Percentiles rank a stretch among this genome's conserved stretches.
phyloP scores from a whole-genome alignment of 2,329 filamentous ascomycete genomes.

The Diplodia scrobiculata region DNA sequence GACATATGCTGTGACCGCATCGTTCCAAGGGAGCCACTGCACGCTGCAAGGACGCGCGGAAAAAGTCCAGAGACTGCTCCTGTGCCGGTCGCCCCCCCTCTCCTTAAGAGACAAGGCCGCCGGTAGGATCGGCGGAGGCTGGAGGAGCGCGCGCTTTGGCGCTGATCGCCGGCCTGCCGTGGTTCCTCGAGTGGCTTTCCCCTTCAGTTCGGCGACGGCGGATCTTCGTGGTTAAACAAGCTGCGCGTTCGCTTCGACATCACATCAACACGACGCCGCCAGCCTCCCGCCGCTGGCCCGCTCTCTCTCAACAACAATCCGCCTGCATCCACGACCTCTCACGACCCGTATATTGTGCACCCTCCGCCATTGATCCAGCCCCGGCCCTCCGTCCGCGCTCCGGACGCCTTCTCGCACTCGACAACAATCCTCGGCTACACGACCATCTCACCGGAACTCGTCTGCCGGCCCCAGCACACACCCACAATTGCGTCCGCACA shows the following conservation, averaged over 20 bases:
- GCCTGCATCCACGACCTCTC: background rate
- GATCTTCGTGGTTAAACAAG: slow-evolving; percentile 27
- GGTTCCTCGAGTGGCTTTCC: slow-evolving; percentile 21
- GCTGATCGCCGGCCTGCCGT: slow-evolving; percentile 25
- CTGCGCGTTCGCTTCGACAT: slow-evolving; percentile 25
- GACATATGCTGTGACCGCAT: slow-evolving; percentile 6
- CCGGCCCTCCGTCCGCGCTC: background rate
- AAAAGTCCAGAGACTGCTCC: slow-evolving; percentile 14
- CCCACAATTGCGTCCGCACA: background rate
- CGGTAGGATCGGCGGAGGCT: slow-evolving; percentile 16
- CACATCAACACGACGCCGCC: slow-evolving; percentile 21
- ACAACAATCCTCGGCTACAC: slow-evolving; percentile 13
- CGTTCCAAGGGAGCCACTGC: background rate
- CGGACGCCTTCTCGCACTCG: slow-evolving; percentile 6
- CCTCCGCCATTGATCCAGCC: slow-evolving; percentile 14
- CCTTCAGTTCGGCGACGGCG: slow-evolving; percentile 23
- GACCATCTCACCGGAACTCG: slow-evolving; percentile 8
- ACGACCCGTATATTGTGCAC: background rate
- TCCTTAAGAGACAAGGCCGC: slow-evolving; percentile 17
- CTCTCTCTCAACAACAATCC: slow-evolving; percentile 5
- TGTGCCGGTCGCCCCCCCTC: slow-evolving; percentile 10
- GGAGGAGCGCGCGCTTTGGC: slow-evolving; percentile 22
- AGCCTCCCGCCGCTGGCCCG: slow-evolving; percentile 1
- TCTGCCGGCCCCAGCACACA: background rate
- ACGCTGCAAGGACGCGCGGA: slow-evolving; percentile 18